Base-by-base conservation (phyloP, 176 grass and related monocot species). In the Oryza punctata region DNA sequence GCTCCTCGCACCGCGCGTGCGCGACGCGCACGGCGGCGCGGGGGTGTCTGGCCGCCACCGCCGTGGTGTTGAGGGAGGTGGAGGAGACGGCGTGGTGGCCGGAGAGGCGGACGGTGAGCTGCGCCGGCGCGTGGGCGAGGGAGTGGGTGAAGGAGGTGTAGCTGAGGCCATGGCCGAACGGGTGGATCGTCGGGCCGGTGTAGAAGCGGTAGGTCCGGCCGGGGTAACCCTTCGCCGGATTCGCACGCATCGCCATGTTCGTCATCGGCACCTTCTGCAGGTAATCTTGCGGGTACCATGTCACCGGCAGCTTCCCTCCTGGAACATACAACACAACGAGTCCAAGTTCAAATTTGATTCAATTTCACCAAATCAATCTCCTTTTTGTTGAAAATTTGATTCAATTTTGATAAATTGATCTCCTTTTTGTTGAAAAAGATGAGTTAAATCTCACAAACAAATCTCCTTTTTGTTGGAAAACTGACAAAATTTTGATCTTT, bases 221-320 rank as follows among this genome's bases (percentile, higher is more conserved):
- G 0, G 93, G 93, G 63, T 98, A 95, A 6, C 93, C 89, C 2
- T 64, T 46, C 0, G 80, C 66, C 24, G 64, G 75, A 60, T 95
- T 44, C 5, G 96, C 79, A 0, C 96, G 89, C 96, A 98, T 98
- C 47, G 78, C 86, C 93, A 95, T 98, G 81, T 90, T 69, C 26
- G 96, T 95, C 96, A 98, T 95, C 0, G 93, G 73, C 5, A 86
- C 93, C 77, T 88, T 95, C 12, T 72, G 70, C 25, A 98, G 76
- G 57, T 93, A 98, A 1, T 80, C 82, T 65, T 95, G 83, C 0
- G 89, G 93, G 82, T 98, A 98, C 96, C 96, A 98, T 12, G 96
- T 98, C 91, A 98, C 78, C 15, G 96, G 87, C 1, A 95, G 83
- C 87, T 93, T 98, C 50, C 93, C 96, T 12, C 96, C 93, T 97